Percentiles rank a stretch among this genome's conserved stretches.
Evolutionary conservation across 176 grass and related monocot species (phyloP).

Genomic region (Aegilops bicornis): DNA sequence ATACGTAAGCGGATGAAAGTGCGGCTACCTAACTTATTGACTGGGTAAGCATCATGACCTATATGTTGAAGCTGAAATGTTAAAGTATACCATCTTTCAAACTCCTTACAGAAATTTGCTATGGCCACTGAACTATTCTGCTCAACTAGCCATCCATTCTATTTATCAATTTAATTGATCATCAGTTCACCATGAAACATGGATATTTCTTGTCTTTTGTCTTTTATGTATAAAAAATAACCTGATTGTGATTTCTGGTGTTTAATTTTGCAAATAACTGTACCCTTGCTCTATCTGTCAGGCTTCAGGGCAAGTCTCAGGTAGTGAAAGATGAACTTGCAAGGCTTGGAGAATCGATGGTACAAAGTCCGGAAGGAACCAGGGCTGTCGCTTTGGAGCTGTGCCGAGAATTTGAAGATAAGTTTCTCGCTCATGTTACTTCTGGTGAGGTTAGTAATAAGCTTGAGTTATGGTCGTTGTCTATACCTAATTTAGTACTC

Average conservation of each 20-base stretch:
- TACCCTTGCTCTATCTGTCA: constrained; percentile 26
- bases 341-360: constrained; percentile 90
- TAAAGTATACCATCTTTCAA: background rate
- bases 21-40: constrained; percentile 72
- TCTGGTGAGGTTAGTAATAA: constrained; percentile 81
- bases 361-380: constrained; percentile 79
- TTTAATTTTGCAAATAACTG: constrained; percentile 17
- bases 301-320: constrained; percentile 91
- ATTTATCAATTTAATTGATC: constrained; percentile 11
- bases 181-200: background rate
- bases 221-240: constrained; percentile 7
- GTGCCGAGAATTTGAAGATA: constrained; percentile 90
- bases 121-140: constrained; percentile 13
- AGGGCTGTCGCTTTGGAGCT: constrained; percentile 85
- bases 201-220: background rate
- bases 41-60: constrained; percentile 45
- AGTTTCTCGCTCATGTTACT: constrained; percentile 83
- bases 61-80: background rate
- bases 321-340: constrained; percentile 88
- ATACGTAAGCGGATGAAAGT: constrained; percentile 92
- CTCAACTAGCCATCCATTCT: background rate
- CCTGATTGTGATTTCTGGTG: constrained; percentile 5
- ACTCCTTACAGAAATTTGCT: background rate
- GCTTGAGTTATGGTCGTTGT: constrained; percentile 3
- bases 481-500: constrained; percentile 18